phyloP scores from a whole-genome alignment of 176 grass and related monocot genomes.

The Avena sativa region DNA sequence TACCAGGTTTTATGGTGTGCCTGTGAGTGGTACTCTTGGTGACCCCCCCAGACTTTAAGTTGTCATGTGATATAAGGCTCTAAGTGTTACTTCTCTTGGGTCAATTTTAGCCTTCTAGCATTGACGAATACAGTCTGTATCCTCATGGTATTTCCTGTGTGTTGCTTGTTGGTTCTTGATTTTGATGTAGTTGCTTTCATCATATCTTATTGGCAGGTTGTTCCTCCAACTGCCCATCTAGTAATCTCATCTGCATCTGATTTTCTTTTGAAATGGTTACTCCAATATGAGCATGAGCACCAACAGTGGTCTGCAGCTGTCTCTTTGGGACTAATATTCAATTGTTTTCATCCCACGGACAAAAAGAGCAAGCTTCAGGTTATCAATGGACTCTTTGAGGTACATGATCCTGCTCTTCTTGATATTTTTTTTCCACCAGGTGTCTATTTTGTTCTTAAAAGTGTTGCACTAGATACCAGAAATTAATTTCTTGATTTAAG shows the following conservation, averaged over 20 bases:
- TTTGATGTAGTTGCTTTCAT: conserved; percentile 36
- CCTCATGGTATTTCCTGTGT: not conserved
- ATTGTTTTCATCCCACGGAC: conserved; percentile 83
- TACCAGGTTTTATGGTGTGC: not conserved
- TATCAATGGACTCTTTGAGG: conserved; percentile 80
- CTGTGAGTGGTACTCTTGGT: not conserved
- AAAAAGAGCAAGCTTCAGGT: conserved; percentile 76
- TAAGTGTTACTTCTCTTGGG: conserved; percentile 15
- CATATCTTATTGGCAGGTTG: conserved; percentile 55
- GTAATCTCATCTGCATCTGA: conserved; percentile 79
- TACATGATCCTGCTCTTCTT: conserved; percentile 47
- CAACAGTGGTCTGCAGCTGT: conserved; percentile 82
- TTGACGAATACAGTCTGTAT: not conserved
- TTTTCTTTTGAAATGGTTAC: conserved; percentile 88
- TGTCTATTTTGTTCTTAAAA: not conserved
- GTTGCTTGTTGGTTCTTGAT: conserved; percentile 22
- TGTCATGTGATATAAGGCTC: not conserved
- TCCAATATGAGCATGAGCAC: conserved; percentile 90
- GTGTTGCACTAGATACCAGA: conserved; percentile 3
- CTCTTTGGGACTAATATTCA: conserved; percentile 80
- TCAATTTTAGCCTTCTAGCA: conserved; percentile 6
- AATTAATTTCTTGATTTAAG: not conserved
- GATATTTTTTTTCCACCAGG: not conserved
- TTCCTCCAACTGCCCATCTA: conserved; percentile 79
- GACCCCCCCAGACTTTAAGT: not conserved